Evolutionary conservation across 2,329 filamentous ascomycete genomes (phyloP).

Genomic region (Fusarium neocosmosporiellum): DNA sequence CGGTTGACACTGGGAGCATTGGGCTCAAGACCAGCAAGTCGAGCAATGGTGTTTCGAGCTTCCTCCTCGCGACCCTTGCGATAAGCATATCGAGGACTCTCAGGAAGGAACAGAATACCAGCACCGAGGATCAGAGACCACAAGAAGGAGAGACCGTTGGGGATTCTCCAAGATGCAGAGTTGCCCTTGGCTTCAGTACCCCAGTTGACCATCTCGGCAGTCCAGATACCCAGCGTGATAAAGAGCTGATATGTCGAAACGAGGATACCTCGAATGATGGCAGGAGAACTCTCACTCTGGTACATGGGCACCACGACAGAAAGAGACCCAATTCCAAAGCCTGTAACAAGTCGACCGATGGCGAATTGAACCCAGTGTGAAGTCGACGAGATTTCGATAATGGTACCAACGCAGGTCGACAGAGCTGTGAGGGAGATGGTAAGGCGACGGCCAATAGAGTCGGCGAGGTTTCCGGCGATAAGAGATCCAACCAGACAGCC

Average conservation of each 20-base stretch:
- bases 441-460: slow-evolving; percentile 69
- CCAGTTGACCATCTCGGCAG: slow-evolving; percentile 68
- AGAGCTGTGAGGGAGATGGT: slow-evolving; percentile 72
- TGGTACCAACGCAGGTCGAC: slow-evolving; percentile 72
- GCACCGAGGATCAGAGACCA: slow-evolving; percentile 65
- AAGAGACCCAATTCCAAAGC: slow-evolving; percentile 72
- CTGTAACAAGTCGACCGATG: slow-evolving; percentile 72
- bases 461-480: slow-evolving; percentile 69
- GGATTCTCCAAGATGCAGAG: slow-evolving; percentile 71
- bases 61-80: slow-evolving; percentile 59
- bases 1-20: slow-evolving; percentile 55
- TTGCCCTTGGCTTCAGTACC: slow-evolving; percentile 62
- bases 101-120: slow-evolving; percentile 65
- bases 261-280: slow-evolving; percentile 71
- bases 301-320: slow-evolving; percentile 76
- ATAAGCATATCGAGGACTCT: slow-evolving; percentile 65
- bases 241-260: slow-evolving; percentile 75
- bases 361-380: slow-evolving; percentile 72
- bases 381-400: slow-evolving; percentile 70
- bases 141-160: slow-evolving; percentile 66
- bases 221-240: slow-evolving; percentile 75
- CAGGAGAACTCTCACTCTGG: slow-evolving; percentile 73
- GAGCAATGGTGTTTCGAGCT: slow-evolving; percentile 60
- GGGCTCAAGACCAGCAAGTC: slow-evolving; percentile 55
- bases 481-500: slow-evolving; percentile 70